These are phyloP conservation scores for Casuarina cunninghamiana DNA, from an alignment of 306 rosid species.

Conservation along the genomic window DNA sequence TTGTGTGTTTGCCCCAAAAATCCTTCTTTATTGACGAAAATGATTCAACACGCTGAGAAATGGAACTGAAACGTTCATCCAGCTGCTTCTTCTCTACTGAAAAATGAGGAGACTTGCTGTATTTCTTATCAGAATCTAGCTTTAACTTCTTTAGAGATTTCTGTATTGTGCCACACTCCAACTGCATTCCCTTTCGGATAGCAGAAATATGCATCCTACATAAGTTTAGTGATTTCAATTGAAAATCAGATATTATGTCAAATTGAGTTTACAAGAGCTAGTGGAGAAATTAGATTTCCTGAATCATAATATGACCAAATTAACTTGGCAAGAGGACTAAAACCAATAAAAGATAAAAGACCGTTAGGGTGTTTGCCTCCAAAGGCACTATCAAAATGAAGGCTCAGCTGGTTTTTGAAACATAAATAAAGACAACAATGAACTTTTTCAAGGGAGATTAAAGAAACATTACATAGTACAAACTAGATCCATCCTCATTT, in stretches of 20 bases:
- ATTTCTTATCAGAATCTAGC: conserved; percentile 22
- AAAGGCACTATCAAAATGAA: not conserved
- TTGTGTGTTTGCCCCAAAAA: conserved; percentile 67
- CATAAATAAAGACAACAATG: not conserved
- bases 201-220: conserved; percentile 58
- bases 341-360: not conserved
- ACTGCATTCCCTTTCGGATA: conserved; percentile 49
- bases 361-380: not conserved
- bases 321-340: not conserved
- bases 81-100: conserved; percentile 48
- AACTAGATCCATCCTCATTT: not conserved
- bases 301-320: not conserved
- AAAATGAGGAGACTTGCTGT: conserved; percentile 38
- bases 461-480: not conserved
- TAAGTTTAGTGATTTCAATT: conserved; percentile 18
- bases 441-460: not conserved
- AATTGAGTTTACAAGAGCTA: not conserved
- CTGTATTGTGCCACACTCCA: conserved; percentile 36
- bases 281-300: not conserved
- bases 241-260: not conserved
- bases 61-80: conserved; percentile 63
- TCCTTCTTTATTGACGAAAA: conserved; percentile 54
- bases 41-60: conserved; percentile 75
- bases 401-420: not conserved
- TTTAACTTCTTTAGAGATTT: conserved; percentile 30